Percentiles rank a stretch among this genome's conserved stretches.
Evolutionary conservation across 768 basidiomycete species (phyloP).

Genomic region (Mycena belliarum): DNA sequence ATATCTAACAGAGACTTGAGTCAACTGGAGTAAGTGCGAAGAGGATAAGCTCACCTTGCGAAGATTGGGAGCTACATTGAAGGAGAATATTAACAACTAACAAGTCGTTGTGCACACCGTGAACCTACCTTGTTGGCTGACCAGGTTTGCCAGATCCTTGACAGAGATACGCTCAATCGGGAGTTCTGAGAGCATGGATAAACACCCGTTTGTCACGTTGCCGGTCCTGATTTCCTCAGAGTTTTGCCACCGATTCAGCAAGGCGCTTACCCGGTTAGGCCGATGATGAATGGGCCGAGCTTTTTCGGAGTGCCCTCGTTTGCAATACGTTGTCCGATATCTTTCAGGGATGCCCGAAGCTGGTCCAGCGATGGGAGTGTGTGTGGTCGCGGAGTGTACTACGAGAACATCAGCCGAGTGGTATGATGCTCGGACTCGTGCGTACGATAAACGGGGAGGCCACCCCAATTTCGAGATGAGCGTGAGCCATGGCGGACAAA

Average conservation of each 20-base stretch:
- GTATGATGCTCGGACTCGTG: not conserved
- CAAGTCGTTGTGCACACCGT: not conserved
- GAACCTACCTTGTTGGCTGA: conserved; percentile 49
- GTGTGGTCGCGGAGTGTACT: conserved; percentile 83
- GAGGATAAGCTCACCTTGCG: conserved; percentile 47
- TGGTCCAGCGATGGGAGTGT: conserved; percentile 59
- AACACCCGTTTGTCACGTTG: conserved; percentile 78
- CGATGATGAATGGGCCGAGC: conserved; percentile 78
- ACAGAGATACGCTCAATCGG: conserved; percentile 61
- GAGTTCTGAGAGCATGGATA: conserved; percentile 71
- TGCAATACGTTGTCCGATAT: conserved; percentile 57
- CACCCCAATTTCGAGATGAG: conserved; percentile 75
- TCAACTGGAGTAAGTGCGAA: not conserved
- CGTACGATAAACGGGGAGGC: conserved; percentile 83
- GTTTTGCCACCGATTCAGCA: not conserved
- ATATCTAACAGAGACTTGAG: conserved; percentile 50
- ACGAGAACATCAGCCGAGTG: not conserved
- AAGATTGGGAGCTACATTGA: conserved; percentile 53
- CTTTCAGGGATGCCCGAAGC: conserved; percentile 53
- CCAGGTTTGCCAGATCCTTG: conserved; percentile 57
- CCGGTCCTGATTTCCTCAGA: conserved; percentile 53
- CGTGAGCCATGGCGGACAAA: conserved; percentile 74
- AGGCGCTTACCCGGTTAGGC: conserved; percentile 71
- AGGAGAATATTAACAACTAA: not conserved
- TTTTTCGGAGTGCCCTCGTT: conserved; percentile 58